Percentiles rank a stretch among this genome's conserved stretches.
phyloP scores from a whole-genome alignment of 148 eudicot species.

The Cornus controversa region DNA sequence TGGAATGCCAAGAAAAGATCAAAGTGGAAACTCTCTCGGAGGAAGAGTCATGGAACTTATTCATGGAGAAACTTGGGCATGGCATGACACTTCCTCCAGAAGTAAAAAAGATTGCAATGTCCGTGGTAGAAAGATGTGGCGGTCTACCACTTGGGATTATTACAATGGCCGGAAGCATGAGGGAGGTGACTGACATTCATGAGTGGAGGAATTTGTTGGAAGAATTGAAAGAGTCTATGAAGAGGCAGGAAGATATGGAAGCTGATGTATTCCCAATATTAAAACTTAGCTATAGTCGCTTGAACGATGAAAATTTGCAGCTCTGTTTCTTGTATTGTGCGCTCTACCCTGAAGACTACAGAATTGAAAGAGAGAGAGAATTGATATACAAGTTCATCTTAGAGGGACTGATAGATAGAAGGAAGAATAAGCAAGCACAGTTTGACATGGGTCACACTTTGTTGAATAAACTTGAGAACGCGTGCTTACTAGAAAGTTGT shows the following conservation, averaged over 20 bases:
- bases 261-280: slow-evolving; percentile 18
- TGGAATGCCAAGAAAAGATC: too few relatives aligned
- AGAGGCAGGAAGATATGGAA: slow-evolving; percentile 17
- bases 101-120: too few relatives aligned
- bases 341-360: slow-evolving; percentile 26
- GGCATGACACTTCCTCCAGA: too few relatives aligned
- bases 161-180: slow-evolving; percentile 19
- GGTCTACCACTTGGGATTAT: too few relatives aligned
- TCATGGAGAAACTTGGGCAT: too few relatives aligned
- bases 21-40: too few relatives aligned
- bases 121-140: too few relatives aligned
- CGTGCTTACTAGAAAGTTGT: slow-evolving; percentile 10
- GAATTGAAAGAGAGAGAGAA: not conserved
- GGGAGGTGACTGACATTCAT: slow-evolving; percentile 8
- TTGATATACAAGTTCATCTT: slow-evolving; percentile 24
- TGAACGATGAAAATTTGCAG: slow-evolving; percentile 16
- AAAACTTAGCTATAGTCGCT: slow-evolving; percentile 22
- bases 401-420: slow-evolving; percentile 30
- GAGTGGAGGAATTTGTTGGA: slow-evolving; percentile 18
- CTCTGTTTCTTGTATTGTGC: slow-evolving; percentile 29
- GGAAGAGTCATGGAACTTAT: too few relatives aligned
- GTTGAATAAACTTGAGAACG: slow-evolving; percentile 27
- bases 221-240: slow-evolving; percentile 13
- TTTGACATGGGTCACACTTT: slow-evolving; percentile 25
- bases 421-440: slow-evolving; percentile 8